These are phyloP conservation scores for Phialophora tarda DNA, from an alignment of 2,329 filamentous ascomycete genomes.

Conservation along the genomic window DNA sequence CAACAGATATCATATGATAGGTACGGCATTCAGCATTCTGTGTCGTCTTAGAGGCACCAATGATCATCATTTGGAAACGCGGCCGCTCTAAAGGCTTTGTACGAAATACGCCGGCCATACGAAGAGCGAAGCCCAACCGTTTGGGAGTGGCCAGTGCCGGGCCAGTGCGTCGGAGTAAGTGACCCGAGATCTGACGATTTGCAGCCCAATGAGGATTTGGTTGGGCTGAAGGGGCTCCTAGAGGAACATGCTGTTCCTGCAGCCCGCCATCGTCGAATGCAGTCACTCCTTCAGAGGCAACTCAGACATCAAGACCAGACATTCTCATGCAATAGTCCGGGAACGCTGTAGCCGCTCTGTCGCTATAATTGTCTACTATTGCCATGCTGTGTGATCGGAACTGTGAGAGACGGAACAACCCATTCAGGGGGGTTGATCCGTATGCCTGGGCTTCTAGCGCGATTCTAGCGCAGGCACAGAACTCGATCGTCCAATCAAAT, in stretches of 20 bases:
- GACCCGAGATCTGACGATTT: slow-evolving; percentile 15
- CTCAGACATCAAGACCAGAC: background rate
- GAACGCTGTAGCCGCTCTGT: background rate
- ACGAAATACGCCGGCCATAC: slow-evolving; percentile 4
- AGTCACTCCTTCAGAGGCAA: background rate
- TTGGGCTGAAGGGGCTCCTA: slow-evolving; percentile 2
- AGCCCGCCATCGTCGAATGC: background rate
- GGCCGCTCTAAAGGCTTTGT: background rate
- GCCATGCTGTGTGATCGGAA: slow-evolving; percentile 1
- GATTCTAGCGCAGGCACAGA: slow-evolving; percentile 31
- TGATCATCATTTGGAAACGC: background rate
- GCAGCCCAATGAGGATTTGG: slow-evolving; percentile 7
- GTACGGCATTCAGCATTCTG: background rate
- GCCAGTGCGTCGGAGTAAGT: slow-evolving; percentile 6
- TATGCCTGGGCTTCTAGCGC: slow-evolving; percentile 24
- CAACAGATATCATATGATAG: slow-evolving; percentile 15
- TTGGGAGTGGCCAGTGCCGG: background rate
- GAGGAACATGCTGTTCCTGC: background rate
- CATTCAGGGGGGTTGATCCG: background rate
- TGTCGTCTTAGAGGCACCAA: slow-evolving; percentile 9
- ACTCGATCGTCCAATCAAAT: slow-evolving; percentile 12
- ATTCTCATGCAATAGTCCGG: background rate
- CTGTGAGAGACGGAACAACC: slow-evolving; percentile 3
- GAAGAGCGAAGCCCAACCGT: slow-evolving; percentile 20
- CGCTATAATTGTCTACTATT: background rate